These are phyloP conservation scores for Pichia deserticola DNA, from an alignment of 805 yeast species.

Conservation along the genomic window DNA sequence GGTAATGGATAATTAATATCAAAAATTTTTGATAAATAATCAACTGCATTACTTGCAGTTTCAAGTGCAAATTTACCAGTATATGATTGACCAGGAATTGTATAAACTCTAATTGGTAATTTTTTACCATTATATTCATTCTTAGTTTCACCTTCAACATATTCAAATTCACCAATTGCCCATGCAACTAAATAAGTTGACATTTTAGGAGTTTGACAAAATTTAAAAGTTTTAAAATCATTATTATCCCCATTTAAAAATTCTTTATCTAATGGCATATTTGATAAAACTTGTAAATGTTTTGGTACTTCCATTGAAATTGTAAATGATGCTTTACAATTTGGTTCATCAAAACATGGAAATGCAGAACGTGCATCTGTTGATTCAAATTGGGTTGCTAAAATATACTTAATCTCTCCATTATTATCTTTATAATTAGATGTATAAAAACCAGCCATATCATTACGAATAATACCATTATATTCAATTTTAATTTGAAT, in stretches of 20 bases:
- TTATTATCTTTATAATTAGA: slow-evolving; percentile 34
- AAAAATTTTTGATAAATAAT: slow-evolving; percentile 40
- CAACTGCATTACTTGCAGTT: slow-evolving; percentile 43
- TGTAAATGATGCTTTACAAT: slow-evolving; percentile 46
- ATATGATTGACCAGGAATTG: slow-evolving; percentile 40
- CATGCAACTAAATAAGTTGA: slow-evolving; percentile 52
- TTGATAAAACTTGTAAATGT: slow-evolving; percentile 36
- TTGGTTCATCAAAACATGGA: slow-evolving; percentile 54
- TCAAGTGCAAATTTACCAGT: slow-evolving; percentile 42
- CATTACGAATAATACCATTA: slow-evolving; percentile 40
- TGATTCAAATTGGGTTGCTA: slow-evolving; percentile 52
- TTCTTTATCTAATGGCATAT: slow-evolving; percentile 34
- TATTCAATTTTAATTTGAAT: slow-evolving; percentile 30
- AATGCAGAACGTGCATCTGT: slow-evolving; percentile 53
- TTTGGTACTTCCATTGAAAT: slow-evolving; percentile 32
- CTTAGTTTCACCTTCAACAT: slow-evolving; percentile 39
- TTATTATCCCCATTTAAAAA: not conserved
- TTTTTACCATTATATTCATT: slow-evolving; percentile 34
- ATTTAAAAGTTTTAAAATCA: slow-evolving; percentile 25
- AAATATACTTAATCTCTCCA: slow-evolving; percentile 33
- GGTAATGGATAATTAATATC: slow-evolving; percentile 67
- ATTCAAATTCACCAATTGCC: slow-evolving; percentile 52
- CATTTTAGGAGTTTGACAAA: slow-evolving; percentile 46
- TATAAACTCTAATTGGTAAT: slow-evolving; percentile 44
- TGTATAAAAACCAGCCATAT: slow-evolving; percentile 51